These are phyloP conservation scores for Cladorrhinum sp. DNA, from an alignment of 2,329 filamentous ascomycete species.

Conservation along the genomic window DNA sequence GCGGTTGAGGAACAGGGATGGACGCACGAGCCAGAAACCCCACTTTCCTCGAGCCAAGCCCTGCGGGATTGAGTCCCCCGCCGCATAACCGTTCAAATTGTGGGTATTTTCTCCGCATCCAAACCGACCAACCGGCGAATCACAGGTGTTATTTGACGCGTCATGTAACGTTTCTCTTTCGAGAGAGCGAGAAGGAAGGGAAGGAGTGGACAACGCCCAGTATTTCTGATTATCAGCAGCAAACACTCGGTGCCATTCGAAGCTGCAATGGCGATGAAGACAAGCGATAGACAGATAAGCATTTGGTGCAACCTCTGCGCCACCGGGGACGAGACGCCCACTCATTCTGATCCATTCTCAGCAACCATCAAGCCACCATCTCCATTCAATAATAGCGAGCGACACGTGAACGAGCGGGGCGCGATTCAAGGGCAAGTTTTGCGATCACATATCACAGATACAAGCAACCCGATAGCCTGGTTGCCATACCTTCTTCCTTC, in stretches of 20 bases:
- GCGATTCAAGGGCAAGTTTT: not conserved
- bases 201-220: not conserved
- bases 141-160: not conserved
- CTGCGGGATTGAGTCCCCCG: constrained; percentile 1
- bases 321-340: too few relatives aligned
- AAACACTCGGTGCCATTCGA: not conserved
- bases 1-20: not conserved
- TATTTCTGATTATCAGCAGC: too few relatives aligned
- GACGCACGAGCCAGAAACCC: not conserved
- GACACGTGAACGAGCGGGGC: not conserved
- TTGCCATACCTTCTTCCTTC: not conserved
- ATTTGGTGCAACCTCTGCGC: too few relatives aligned
- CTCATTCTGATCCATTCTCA: too few relatives aligned
- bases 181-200: not conserved
- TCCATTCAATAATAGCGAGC: not conserved
- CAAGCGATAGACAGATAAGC: not conserved
- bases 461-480: not conserved
- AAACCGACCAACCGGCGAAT: not conserved
- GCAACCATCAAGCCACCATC: not conserved
- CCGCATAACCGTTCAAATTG: constrained; percentile 6
- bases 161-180: constrained; percentile 15
- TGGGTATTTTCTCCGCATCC: not conserved
- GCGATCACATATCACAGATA: not conserved
- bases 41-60: constrained; percentile 4
- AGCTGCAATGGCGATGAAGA: not conserved